Evolutionary conservation across 1,139 yeast species (phyloP).

Genomic region (Wickerhamiella infanticola): DNA sequence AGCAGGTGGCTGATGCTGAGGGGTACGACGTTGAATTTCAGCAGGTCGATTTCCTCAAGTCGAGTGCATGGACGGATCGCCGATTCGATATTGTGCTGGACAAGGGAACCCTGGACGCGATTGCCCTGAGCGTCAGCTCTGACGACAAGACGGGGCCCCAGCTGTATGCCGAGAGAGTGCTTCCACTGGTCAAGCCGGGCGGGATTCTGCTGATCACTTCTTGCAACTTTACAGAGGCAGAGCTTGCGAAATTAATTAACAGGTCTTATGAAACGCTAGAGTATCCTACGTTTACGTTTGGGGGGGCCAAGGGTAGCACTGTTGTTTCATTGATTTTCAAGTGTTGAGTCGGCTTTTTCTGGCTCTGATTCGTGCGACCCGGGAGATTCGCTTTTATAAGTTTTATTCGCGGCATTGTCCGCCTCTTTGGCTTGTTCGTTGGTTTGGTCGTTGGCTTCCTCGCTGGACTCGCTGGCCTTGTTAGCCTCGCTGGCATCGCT

Average conservation of each 20-base stretch:
- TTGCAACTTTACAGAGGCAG: conserved; percentile 85
- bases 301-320: conserved; percentile 76
- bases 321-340: conserved; percentile 72
- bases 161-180: conserved; percentile 48
- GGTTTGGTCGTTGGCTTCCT: too few species aligned
- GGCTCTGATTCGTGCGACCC: neutral
- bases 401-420: conserved; percentile 2
- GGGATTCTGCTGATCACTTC: conserved; percentile 70
- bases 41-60: conserved; percentile 30
- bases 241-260: conserved; percentile 34
- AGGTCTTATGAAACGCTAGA: conserved; percentile 25
- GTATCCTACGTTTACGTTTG: conserved; percentile 76
- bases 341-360: neutral
- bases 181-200: conserved; percentile 35
- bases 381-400: neutral
- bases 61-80: conserved; percentile 25
- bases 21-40: conserved; percentile 28
- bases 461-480: too few species aligned
- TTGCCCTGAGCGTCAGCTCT: conserved; percentile 58
- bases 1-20: conserved; percentile 35
- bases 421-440: too few species aligned
- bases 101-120: conserved; percentile 94
- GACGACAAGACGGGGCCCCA: conserved; percentile 21
- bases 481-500: too few species aligned
- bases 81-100: conserved; percentile 65